Evolutionary conservation across 2,329 filamentous ascomycete genomes (phyloP), one percentile per base, ranked within the genome.

Genomic region (Phialophora expanda): DNA sequence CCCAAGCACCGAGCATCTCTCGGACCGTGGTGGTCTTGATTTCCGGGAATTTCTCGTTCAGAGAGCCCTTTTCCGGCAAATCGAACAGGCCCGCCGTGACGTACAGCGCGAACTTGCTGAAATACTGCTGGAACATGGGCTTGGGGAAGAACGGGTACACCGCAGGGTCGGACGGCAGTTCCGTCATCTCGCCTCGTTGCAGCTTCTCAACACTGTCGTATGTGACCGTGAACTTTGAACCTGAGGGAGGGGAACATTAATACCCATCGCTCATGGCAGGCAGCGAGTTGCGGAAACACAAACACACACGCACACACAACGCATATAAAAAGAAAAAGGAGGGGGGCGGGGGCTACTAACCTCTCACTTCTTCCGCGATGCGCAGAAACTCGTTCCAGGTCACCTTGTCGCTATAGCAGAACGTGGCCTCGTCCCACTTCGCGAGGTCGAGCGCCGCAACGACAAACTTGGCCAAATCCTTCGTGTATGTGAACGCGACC

Each of bases 381-480:
- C 57, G 54, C n/a, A 84, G 61, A 6, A 84, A 70, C 69, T 84
- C 75, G 48, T 82, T 82, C 71, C 76, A 81, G 0, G 80, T 81
- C 17, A 80, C 62, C 48, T 76, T 75, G 61, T 83, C 81, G 0
- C 80, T 80, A 69, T 79, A 59, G 56, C 56, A 59, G 41, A 48
- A 59, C 41, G 50, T 12, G n/a, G 56, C 24, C 34, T 77, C 75
- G 2, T 81, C 78, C 84, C 84, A 85, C 24, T 75, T 75, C 2
- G 77, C 70, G 24, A 80, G 66, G n/a, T 78, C 77, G 14, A 86
- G 69, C 3, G 76, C 64, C 4, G 76, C 77, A 7, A 77, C 78
- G 4, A 84, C 76, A 61, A 82, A 85, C 41, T 73, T 77, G 2
- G 79, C 83, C 48, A 86, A 74, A 69, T 86, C 84, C 4, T 73